These are phyloP conservation scores for Kitagawia praeruptora DNA, from an alignment of 129 eudicot genomes.

Conservation along the genomic window DNA sequence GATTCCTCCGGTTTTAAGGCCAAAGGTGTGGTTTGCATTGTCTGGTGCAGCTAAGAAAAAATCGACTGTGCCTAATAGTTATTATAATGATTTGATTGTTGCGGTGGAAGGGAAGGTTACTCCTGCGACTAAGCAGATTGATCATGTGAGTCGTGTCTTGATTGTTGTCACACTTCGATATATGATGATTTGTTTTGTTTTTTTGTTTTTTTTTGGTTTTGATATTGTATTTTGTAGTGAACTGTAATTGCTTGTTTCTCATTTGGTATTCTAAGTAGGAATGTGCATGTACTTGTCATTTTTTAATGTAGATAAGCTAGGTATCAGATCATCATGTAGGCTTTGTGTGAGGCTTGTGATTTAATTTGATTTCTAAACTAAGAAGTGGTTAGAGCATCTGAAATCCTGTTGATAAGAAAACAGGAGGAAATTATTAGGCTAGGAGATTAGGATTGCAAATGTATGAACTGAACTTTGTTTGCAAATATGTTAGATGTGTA, in stretches of 20 bases:
- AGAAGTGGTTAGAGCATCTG: background rate
- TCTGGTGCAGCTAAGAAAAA: constrained; percentile 99
- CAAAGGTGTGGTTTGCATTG: constrained; percentile 80
- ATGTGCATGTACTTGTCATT: background rate
- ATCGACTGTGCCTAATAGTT: constrained; percentile 85
- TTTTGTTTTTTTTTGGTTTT: background rate
- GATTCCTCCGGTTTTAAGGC: constrained; percentile 79
- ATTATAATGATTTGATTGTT: constrained; percentile 59
- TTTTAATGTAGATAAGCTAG: no score
- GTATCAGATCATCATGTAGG: background rate
- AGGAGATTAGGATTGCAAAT: background rate
- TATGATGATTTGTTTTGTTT: constrained; percentile 3
- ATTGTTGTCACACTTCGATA: background rate
- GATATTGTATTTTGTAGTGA: background rate
- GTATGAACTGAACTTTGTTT: background rate
- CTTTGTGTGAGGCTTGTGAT: background rate
- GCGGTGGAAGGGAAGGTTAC: constrained; percentile 85
- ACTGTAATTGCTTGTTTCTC: constrained; percentile 6
- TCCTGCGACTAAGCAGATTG: constrained; percentile 87
- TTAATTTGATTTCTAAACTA: background rate
- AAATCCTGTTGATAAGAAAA: background rate
- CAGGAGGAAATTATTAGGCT: background rate
- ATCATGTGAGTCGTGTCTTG: constrained; percentile 56
- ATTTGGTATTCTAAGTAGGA: background rate
- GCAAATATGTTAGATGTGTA: background rate